phyloP scores from a whole-genome alignment of 2,329 filamentous ascomycete genomes.

The Nectriaceae sp. region DNA sequence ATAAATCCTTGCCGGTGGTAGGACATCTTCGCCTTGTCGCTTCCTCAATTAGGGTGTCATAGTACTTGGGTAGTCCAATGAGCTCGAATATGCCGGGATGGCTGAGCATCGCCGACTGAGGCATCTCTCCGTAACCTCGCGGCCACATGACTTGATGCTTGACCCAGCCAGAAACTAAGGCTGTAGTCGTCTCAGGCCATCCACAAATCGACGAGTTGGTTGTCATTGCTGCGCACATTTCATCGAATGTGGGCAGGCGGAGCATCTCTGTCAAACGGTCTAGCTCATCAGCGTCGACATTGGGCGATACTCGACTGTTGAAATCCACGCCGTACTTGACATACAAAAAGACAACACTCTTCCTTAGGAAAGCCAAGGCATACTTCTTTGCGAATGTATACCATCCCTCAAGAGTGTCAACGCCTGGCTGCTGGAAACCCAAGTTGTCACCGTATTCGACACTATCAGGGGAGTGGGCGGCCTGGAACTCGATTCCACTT shows the following conservation, averaged over 20 bases:
- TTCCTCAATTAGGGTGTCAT: slow-evolving; percentile 89
- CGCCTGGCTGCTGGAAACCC: slow-evolving; percentile 57
- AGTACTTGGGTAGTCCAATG: slow-evolving; percentile 87
- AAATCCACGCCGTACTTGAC: slow-evolving; percentile 89
- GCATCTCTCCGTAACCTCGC: slow-evolving; percentile 30
- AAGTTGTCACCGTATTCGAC: slow-evolving; percentile 38
- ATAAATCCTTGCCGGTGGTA: slow-evolving; percentile 86
- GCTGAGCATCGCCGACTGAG: slow-evolving; percentile 54
- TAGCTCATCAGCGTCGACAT: slow-evolving; percentile 73
- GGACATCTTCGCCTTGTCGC: slow-evolving; percentile 82
- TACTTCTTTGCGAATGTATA: slow-evolving; percentile 74
- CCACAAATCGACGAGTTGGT: slow-evolving; percentile 45
- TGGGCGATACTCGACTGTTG: slow-evolving; percentile 64
- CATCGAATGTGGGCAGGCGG: slow-evolving; percentile 74
- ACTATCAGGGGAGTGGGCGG: slow-evolving; percentile 29
- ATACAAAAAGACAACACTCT: slow-evolving; percentile 80
- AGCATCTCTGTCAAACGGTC: slow-evolving; percentile 77
- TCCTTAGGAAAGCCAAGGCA: slow-evolving; percentile 86
- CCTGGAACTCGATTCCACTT: slow-evolving; percentile 44
- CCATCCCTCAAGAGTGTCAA: slow-evolving; percentile 55
- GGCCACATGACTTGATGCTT: slow-evolving; percentile 57
- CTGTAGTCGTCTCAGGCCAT: slow-evolving; percentile 49
- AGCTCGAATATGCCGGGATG: slow-evolving; percentile 95
- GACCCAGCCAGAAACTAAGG: slow-evolving; percentile 71
- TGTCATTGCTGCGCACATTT: slow-evolving; percentile 68